Conservation (phyloP, 768 basidiomycete genomes). For the Mycena maculata region DNA sequence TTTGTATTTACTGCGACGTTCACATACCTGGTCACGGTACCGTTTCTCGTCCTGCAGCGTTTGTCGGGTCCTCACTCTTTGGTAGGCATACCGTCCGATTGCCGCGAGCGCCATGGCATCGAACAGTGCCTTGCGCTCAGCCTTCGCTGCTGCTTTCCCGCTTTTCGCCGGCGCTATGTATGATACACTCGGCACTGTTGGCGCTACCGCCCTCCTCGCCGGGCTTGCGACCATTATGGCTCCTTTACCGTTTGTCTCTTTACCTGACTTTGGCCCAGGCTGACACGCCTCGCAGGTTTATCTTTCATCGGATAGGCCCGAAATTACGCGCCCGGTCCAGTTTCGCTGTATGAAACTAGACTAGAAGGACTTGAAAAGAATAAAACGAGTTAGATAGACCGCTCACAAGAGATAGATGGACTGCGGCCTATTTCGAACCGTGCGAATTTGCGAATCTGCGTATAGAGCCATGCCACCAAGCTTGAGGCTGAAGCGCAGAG, state of each 20-base stretch:
- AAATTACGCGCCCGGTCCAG: constrained; percentile 55
- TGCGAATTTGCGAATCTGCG: too few relatives aligned
- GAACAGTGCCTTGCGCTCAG: constrained; percentile 70
- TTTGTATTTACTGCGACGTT: constrained; percentile 70
- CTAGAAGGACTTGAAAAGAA: too few relatives aligned
- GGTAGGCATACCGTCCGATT: constrained; percentile 67
- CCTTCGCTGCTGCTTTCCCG: constrained; percentile 73
- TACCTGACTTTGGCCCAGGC: neutral
- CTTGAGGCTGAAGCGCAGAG: too few relatives aligned
- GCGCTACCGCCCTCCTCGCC: constrained; percentile 77
- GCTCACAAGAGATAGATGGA: too few relatives aligned
- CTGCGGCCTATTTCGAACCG: too few relatives aligned
- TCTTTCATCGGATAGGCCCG: constrained; percentile 61
- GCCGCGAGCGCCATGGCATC: constrained; percentile 76
- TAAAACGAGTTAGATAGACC: neutral
- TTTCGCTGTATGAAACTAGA: constrained; percentile 45
- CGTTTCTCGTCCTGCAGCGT: neutral
- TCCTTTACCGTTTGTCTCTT: constrained; percentile 65
- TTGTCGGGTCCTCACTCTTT: neutral
- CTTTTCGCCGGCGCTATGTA: constrained; percentile 78
- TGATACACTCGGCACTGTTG: constrained; percentile 72
- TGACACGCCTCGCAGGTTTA: constrained; percentile 47
- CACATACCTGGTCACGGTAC: constrained; percentile 71
- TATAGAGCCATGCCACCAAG: too few relatives aligned
- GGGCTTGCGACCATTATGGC: constrained; percentile 71